Evolutionary conservation across 2,329 filamentous ascomycete species (phyloP).

Genomic region (Paradendryphiella salina): DNA sequence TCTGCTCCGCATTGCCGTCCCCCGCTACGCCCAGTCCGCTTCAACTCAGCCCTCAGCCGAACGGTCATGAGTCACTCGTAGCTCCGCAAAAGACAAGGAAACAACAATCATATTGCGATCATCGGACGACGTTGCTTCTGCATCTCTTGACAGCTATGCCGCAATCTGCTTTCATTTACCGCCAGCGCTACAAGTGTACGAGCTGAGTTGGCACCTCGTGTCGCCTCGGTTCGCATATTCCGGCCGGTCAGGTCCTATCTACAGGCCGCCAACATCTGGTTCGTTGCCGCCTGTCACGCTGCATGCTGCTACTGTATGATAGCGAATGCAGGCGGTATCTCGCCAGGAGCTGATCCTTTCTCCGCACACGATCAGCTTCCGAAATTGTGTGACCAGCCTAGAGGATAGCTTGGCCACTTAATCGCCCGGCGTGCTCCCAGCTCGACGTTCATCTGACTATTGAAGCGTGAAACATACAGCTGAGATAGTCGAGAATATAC

Average conservation of each 20-base stretch:
- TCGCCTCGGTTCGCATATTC: slow-evolving; percentile 12
- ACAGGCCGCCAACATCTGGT: slow-evolving; percentile 6
- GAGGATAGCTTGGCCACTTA: neutral
- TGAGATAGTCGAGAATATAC: neutral
- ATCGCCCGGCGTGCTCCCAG: no score
- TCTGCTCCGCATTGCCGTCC: slow-evolving; percentile 3
- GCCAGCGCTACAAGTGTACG: slow-evolving; percentile 3
- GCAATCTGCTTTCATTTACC: slow-evolving; percentile 21
- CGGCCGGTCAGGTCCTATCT: slow-evolving; percentile 17
- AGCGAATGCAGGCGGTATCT: slow-evolving; percentile 11
- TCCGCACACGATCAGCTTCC: slow-evolving; percentile 22
- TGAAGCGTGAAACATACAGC: no score
- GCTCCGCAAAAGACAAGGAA: neutral
- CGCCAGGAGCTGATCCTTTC: slow-evolving; percentile 17
- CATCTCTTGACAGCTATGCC: slow-evolving; percentile 11
- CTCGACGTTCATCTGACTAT: no score
- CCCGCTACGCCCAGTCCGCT: slow-evolving; percentile 7
- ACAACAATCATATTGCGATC: neutral
- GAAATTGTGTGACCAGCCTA: slow-evolving; percentile 14
- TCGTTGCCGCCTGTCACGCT: slow-evolving; percentile 8
- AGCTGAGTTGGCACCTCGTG: slow-evolving; percentile 13
- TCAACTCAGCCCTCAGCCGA: slow-evolving; percentile 8
- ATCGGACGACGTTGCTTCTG: neutral
- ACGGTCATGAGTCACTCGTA: slow-evolving; percentile 12
- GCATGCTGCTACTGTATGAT: slow-evolving; percentile 17